Percentiles rank a stretch among this genome's conserved stretches.
Evolutionary conservation across 2,329 filamentous ascomycete genomes (phyloP).

Genomic region (Nemania diffusa): DNA sequence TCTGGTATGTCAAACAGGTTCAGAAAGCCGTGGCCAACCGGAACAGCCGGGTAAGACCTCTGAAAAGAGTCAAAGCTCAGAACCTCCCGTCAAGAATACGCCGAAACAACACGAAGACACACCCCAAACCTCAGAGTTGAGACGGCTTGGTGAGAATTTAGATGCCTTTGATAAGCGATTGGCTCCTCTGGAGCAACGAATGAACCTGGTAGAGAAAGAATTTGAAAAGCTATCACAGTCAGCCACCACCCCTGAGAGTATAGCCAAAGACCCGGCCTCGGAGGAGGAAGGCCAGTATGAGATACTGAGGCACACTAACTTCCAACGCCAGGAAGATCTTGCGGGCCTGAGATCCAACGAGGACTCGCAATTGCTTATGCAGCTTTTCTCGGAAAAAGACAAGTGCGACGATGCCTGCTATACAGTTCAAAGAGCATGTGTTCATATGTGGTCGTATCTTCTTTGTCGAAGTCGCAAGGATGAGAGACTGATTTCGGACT

Average conservation of each 20-base stretch:
- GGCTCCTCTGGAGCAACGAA: slow-evolving; percentile 30
- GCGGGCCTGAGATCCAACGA: slow-evolving; percentile 29
- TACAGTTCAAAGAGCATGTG: slow-evolving; percentile 36
- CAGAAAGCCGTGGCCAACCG: slow-evolving; percentile 10
- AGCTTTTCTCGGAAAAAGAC: slow-evolving; percentile 38
- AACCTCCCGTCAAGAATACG: slow-evolving; percentile 7
- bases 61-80: slow-evolving; percentile 8
- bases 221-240: slow-evolving; percentile 28
- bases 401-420: slow-evolving; percentile 37
- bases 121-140: slow-evolving; percentile 16
- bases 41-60: slow-evolving; percentile 14
- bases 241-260: slow-evolving; percentile 24
- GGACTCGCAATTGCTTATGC: slow-evolving; percentile 32
- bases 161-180: slow-evolving; percentile 34
- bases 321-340: slow-evolving; percentile 35
- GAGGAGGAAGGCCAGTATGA: slow-evolving; percentile 36
- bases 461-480: slow-evolving; percentile 34
- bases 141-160: slow-evolving; percentile 26
- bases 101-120: slow-evolving; percentile 7
- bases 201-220: slow-evolving; percentile 27
- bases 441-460: slow-evolving; percentile 39
- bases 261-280: slow-evolving; percentile 8
- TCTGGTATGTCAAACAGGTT: slow-evolving; percentile 1
- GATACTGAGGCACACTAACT: slow-evolving; percentile 36
- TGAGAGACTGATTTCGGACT: slow-evolving; percentile 33